Evolutionary conservation across 345 rosid genomes (phyloP).

Genomic region (Nasturtium officinale): DNA sequence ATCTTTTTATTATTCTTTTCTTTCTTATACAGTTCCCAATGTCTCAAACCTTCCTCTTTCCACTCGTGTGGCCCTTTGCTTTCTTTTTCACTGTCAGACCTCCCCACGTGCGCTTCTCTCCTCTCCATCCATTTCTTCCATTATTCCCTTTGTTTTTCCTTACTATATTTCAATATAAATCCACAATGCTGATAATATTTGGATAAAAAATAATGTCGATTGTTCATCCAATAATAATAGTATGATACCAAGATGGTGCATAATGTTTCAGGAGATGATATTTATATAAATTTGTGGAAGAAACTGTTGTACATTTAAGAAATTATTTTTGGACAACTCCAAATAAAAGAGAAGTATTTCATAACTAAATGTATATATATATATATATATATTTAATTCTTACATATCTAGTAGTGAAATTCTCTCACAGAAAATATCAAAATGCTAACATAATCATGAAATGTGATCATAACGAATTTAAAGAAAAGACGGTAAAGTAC

Average conservation of each 20-base stretch:
- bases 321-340: neutral
- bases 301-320: neutral
- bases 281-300: neutral
- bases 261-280: neutral
- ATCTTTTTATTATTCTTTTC: neutral
- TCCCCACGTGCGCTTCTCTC: constrained; percentile 47
- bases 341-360: too few relatives aligned
- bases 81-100: constrained; percentile 44
- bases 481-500: constrained; percentile 4
- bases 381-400: too few relatives aligned
- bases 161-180: too few relatives aligned
- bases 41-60: constrained; percentile 23
- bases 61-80: constrained; percentile 51
- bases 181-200: neutral
- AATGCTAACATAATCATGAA: neutral
- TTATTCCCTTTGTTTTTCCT: neutral
- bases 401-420: too few relatives aligned
- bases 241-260: neutral
- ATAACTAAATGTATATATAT: too few relatives aligned
- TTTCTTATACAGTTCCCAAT: constrained; percentile 43
- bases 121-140: constrained; percentile 20
- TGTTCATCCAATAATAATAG: too few relatives aligned
- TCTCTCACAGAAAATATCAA: neutral
- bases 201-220: too few relatives aligned
- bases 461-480: neutral